Conservation (phyloP, 257 asterid species). For the Oldenlandia corymbosa region DNA sequence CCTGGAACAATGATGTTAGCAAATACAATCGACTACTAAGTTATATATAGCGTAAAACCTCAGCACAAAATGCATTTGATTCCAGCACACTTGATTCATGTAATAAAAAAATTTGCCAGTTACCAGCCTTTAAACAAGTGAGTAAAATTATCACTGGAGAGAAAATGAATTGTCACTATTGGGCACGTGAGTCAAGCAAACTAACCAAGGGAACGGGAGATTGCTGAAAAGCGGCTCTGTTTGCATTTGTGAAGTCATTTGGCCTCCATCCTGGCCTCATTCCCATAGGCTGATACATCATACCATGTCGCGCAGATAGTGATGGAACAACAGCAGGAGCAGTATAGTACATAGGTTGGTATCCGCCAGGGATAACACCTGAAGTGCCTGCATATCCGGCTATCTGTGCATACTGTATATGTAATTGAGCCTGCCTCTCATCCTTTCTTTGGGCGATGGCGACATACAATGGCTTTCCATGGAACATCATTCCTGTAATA, state of each 20-base stretch:
- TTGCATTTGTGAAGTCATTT: constrained; percentile 40
- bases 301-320: constrained; percentile 44
- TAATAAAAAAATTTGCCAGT: neutral
- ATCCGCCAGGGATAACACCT: constrained; percentile 53
- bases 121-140: neutral
- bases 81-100: neutral
- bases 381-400: constrained; percentile 53
- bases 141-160: neutral
- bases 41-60: neutral
- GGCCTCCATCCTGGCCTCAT: constrained; percentile 71
- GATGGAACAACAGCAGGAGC: constrained; percentile 46
- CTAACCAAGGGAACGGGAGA: constrained; percentile 56
- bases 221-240: constrained; percentile 48
- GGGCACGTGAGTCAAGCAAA: constrained; percentile 8
- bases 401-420: constrained; percentile 47
- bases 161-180: neutral
- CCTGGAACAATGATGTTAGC: constrained; percentile 24
- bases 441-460: constrained; percentile 88
- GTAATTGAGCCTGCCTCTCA: constrained; percentile 68
- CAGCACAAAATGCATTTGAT: neutral
- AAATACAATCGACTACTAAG: neutral
- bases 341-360: constrained; percentile 56
- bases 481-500: constrained; percentile 57
- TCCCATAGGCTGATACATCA: constrained; percentile 53
- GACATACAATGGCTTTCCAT: constrained; percentile 66